Evolutionary conservation across 2,329 filamentous ascomycete species (phyloP), one percentile per base, ranked within the genome.

Genomic region (Neophaeococcomyces mojaviensis): DNA sequence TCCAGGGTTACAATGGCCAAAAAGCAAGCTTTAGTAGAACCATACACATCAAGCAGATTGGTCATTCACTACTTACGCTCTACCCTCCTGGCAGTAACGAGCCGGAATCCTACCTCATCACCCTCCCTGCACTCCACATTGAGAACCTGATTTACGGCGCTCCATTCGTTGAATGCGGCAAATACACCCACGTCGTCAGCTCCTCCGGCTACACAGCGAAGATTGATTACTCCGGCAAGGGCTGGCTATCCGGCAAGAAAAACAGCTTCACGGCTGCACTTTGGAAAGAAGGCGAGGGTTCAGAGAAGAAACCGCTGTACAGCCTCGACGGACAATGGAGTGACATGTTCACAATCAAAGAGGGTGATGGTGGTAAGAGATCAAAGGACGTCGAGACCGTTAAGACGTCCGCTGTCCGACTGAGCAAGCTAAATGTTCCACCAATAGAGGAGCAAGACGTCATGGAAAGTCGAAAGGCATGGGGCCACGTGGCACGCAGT

Each of bases 221-320:
- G 69, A 86, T 97, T 59, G 88, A 95, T 63, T 98, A 95, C 71
- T 85, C 81, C 50, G 89, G 90, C 59, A 90, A 88, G 64, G 90
- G 90, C 48, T 98, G 90, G 90, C 68, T 98, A 8, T 88, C 84
- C 37, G 92, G 90, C 55, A 94, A 94, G 75, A 96, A 95, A 73
- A 97, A 97, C 70, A 85, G 77, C 47, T 88, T 97, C 63, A 79
- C 73, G 10, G 90, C 88, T 12, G 74, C 73, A 19, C 64, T 97
- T 47, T 88, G 84, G 68, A 86, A 65, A 68, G 80, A 69, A 51
- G 77, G 73, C 51, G 66, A 80, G 68, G 67, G 87, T 82, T 56
- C 55, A 9, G 66, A 72, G 54, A 70, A 82, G 86, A 43, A 76
- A 79, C 50, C 72, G 83, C 39, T 96, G 8, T 76, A 90, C 72